Evolutionary conservation across 176 grass and related monocot genomes (phyloP).

Genomic region (Hordeum marinum): DNA sequence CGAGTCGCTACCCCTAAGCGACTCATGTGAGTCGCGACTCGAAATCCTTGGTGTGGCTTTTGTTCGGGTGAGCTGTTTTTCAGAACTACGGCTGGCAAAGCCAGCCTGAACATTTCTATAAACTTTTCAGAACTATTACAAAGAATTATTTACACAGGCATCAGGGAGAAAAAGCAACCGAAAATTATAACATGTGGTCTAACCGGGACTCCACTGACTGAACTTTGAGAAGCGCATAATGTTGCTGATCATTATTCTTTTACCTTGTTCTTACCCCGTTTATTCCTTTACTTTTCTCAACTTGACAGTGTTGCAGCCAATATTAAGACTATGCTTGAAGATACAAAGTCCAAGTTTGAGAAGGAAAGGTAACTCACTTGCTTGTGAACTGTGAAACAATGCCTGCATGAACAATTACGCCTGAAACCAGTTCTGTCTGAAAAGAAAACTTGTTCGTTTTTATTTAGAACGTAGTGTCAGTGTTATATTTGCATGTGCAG

Average conservation of each 20-base stretch:
- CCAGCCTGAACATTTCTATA: not conserved
- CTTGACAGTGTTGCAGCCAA: slow-evolving; percentile 54
- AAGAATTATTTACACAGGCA: not conserved
- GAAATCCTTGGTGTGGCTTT: too few relatives aligned
- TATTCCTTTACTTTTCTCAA: not conserved
- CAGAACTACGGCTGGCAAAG: not conserved
- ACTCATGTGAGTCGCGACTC: too few relatives aligned
- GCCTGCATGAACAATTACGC: not conserved
- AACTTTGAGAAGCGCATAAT: not conserved
- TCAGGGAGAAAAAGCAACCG: not conserved
- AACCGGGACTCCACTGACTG: not conserved
- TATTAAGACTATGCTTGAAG: slow-evolving; percentile 59
- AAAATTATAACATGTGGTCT: not conserved
- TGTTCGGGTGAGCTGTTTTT: not conserved
- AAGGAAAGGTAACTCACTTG: slow-evolving; percentile 62
- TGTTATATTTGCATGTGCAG: slow-evolving; percentile 36
- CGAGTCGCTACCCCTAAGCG: too few relatives aligned
- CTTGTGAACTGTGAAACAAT: not conserved
- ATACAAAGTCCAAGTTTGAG: slow-evolving; percentile 65
- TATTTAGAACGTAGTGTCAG: not conserved
- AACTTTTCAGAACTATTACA: not conserved
- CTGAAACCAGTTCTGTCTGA: not conserved
- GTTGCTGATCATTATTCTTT: not conserved
- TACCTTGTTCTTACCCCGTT: too few relatives aligned
- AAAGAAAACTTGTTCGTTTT: not conserved